Evolutionary conservation across 225 moss, liverwort and hornwort genomes (phyloP).

Genomic region (Polytrichum commune): DNA sequence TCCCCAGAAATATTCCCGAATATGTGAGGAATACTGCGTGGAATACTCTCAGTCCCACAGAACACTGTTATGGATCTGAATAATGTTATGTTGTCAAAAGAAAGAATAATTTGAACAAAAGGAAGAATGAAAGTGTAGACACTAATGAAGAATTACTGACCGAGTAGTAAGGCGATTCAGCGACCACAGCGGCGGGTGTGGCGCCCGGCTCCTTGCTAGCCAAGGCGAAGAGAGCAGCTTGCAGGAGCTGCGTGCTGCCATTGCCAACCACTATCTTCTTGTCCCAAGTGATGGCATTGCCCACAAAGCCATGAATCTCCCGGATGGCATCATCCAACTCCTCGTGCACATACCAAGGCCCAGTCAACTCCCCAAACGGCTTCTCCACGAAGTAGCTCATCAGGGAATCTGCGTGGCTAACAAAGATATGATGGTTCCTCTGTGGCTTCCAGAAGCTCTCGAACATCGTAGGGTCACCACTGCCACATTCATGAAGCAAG

Average conservation of each 20-base stretch:
- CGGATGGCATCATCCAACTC: constrained; percentile 18
- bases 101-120: too few species aligned
- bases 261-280: constrained; percentile 21
- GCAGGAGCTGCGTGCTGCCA: constrained; percentile 37
- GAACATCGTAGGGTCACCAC: constrained; percentile 39
- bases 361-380: neutral
- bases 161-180: constrained; percentile 28
- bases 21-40: too few species aligned
- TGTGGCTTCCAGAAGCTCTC: constrained; percentile 28
- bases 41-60: too few species aligned
- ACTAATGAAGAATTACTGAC: constrained; percentile 3
- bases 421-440: constrained; percentile 15
- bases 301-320: constrained; percentile 27
- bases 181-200: constrained; percentile 21
- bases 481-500: constrained; percentile 5
- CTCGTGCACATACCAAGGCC: neutral
- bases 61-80: too few species aligned
- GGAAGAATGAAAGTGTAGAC: too few species aligned
- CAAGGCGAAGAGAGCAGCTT: constrained; percentile 27
- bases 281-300: constrained; percentile 22
- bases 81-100: too few species aligned
- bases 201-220: neutral
- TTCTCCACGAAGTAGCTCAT: constrained; percentile 28
- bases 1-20: too few species aligned
- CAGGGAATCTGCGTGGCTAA: constrained; percentile 4